Conservation (phyloP, 768 basidiomycete species). For the Lactarius trivialis region DNA sequence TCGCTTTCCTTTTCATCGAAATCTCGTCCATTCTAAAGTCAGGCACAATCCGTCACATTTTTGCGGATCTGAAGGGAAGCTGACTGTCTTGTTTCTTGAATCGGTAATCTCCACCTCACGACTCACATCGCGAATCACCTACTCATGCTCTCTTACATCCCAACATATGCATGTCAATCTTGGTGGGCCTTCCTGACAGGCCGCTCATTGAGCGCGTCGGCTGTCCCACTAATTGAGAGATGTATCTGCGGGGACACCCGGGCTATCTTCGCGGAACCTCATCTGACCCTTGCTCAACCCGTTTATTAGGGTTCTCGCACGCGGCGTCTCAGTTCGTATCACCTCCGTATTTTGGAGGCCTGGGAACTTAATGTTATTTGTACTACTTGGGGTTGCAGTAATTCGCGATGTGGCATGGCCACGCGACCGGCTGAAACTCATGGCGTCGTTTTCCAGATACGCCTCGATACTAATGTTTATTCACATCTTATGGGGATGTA, state of each 20-base stretch:
- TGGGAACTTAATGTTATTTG: background rate
- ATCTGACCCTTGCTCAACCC: background rate
- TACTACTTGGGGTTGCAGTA: background rate
- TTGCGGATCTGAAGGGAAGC: background rate
- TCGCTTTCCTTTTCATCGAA: background rate
- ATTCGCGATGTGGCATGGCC: background rate
- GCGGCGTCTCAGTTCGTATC: constrained; percentile 3
- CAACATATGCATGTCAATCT: constrained; percentile 10
- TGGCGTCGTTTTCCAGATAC: background rate
- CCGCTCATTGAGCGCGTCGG: background rate
- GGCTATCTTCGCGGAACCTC: background rate
- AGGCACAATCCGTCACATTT: background rate
- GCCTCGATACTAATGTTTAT: background rate
- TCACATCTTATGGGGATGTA: constrained; percentile 10
- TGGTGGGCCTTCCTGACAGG: constrained; percentile 3
- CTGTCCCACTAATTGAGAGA: background rate
- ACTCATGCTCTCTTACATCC: background rate
- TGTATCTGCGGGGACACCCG: background rate
- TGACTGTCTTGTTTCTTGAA: background rate
- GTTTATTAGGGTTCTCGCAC: background rate
- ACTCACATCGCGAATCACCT: background rate
- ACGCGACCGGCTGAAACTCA: constrained; percentile 10
- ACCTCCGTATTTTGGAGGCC: background rate
- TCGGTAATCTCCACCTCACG: background rate
- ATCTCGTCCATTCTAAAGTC: background rate